phyloP scores from a whole-genome alignment of 148 eudicot species.

The Euryodendron excelsum region DNA sequence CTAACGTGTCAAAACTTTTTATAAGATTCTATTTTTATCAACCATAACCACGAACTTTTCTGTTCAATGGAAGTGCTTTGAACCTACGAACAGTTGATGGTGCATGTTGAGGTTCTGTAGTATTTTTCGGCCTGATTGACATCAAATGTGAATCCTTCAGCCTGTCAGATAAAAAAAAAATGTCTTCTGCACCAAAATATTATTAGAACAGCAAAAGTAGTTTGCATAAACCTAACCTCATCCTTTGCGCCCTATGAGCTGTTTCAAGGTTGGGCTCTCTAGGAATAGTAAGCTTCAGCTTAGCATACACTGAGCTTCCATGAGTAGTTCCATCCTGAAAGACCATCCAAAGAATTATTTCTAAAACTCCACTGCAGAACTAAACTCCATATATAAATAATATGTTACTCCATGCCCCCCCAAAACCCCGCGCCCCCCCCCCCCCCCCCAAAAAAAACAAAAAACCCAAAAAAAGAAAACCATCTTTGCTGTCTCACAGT shows the following conservation, averaged over 20 bases:
- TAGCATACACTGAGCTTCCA: constrained; percentile 31
- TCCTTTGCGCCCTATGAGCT: constrained; percentile 66
- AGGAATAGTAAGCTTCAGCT: constrained; percentile 71
- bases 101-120: constrained; percentile 36
- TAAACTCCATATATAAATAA: no score
- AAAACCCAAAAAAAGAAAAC: no score
- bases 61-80: constrained; percentile 80
- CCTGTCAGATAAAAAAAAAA: neutral
- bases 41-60: constrained; percentile 46
- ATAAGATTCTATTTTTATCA: neutral
- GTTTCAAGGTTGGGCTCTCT: constrained; percentile 84
- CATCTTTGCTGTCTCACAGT: no score
- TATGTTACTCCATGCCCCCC: no score
- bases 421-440: no score
- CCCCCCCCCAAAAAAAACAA: no score
- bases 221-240: constrained; percentile 40
- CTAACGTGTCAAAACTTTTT: no score
- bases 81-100: constrained; percentile 45
- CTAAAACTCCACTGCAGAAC: no score
- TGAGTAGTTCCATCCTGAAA: constrained; percentile 49
- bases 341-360: constrained; percentile 4
- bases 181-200: neutral
- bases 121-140: constrained; percentile 49
- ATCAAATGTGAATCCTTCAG: neutral
- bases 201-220: neutral